Percentiles rank a stretch among this genome's conserved stretches.
These are phyloP conservation scores for Heritiera littoralis DNA, from an alignment of 345 rosid genomes.

Conservation along the genomic window DNA sequence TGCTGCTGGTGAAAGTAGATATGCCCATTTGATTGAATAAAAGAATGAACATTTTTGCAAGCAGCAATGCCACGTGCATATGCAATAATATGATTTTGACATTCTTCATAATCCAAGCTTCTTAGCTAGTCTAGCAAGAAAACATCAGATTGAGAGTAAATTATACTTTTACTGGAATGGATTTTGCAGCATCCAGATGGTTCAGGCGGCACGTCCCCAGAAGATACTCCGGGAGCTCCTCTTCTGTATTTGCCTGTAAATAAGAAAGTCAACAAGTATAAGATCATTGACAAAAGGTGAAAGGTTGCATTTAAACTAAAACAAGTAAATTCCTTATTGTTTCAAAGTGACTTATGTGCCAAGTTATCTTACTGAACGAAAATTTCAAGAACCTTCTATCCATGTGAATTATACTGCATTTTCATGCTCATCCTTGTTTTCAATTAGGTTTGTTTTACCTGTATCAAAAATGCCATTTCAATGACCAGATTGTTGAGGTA, in stretches of 20 bases:
- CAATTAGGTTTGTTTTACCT: constrained; percentile 46
- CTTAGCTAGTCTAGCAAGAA: background rate
- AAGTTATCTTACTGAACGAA: background rate
- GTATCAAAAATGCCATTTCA: constrained; percentile 92
- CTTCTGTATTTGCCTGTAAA: constrained; percentile 75
- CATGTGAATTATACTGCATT: background rate
- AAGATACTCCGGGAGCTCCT: constrained; percentile 91
- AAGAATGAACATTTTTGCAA: constrained; percentile 10
- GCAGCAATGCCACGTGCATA: background rate
- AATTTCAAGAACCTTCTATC: background rate
- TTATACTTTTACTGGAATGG: constrained; percentile 49
- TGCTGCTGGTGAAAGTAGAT: background rate
- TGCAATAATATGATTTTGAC: background rate
- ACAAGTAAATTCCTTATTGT: background rate
- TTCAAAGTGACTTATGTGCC: background rate
- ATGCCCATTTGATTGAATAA: background rate
- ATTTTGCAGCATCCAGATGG: constrained; percentile 73
- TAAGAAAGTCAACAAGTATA: background rate
- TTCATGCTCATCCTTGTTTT: background rate
- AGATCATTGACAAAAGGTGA: background rate
- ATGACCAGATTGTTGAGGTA: constrained; percentile 91
- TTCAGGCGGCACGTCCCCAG: constrained; percentile 87
- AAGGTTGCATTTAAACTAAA: background rate
- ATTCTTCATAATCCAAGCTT: background rate
- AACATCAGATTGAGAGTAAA: constrained; percentile 2